These are phyloP conservation scores for Wolfiporia cocos DNA, from an alignment of 1,284 basidiomycete species.

Conservation along the genomic window DNA sequence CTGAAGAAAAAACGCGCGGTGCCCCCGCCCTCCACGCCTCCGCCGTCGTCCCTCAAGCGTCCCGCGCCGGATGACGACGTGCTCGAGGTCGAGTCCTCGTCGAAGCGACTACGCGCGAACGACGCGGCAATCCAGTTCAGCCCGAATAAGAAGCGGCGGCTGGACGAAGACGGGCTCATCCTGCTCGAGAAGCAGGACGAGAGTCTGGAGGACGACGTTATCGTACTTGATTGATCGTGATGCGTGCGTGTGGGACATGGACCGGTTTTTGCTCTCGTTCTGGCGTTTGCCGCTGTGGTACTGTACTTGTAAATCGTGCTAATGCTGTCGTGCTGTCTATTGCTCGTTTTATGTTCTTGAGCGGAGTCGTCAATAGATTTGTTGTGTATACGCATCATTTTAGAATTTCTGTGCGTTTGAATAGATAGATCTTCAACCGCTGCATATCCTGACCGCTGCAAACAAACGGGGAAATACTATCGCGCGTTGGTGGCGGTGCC, in stretches of 20 bases:
- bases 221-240: conserved; percentile 33
- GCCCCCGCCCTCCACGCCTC: conserved; percentile 30
- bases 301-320: too few species aligned
- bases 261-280: background rate
- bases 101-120: conserved; percentile 1
- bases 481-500: too few species aligned
- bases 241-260: background rate
- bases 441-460: too few species aligned
- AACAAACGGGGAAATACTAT: too few species aligned
- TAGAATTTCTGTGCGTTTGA: too few species aligned
- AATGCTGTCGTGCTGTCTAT: too few species aligned
- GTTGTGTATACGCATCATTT: too few species aligned
- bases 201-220: conserved; percentile 42
- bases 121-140: conserved; percentile 26
- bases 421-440: too few species aligned
- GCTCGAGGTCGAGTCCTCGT: conserved; percentile 35
- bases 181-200: conserved; percentile 57
- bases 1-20: conserved; percentile 39
- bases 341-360: too few species aligned
- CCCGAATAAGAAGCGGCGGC: conserved; percentile 53
- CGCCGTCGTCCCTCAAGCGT: conserved; percentile 45
- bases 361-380: too few species aligned
- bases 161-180: conserved; percentile 71
- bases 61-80: conserved; percentile 48
- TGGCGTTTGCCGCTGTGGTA: too few species aligned